phyloP scores from a whole-genome alignment of 2,329 filamentous ascomycete species.

The Pestalotiopsis fici region DNA sequence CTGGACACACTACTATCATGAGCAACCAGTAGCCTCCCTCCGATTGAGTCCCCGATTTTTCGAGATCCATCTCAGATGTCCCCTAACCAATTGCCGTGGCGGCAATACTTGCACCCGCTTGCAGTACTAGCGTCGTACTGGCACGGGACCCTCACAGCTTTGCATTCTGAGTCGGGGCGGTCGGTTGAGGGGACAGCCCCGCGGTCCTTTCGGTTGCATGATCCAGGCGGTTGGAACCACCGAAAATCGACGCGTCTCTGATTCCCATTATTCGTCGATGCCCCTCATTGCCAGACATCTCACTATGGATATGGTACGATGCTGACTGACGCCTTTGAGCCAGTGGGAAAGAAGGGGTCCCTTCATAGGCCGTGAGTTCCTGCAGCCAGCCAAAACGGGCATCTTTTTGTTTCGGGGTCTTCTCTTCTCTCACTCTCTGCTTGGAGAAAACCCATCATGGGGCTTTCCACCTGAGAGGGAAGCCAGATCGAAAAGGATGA shows the following conservation, averaged over 20 bases:
- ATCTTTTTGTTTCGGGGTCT: too few species aligned
- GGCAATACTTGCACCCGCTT: conserved; percentile 4
- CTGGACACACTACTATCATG: not conserved
- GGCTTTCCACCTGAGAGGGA: not conserved
- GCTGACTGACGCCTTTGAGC: not conserved
- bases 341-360: not conserved
- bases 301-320: not conserved
- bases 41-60: not conserved
- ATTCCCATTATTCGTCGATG: not conserved
- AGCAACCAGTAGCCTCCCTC: not conserved
- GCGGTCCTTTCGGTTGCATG: not conserved
- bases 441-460: not conserved
- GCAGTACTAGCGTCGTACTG: not conserved
- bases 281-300: not conserved
- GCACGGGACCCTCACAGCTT: not conserved
- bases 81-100: conserved; percentile 4
- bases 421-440: too few species aligned
- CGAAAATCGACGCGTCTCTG: not conserved
- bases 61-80: not conserved
- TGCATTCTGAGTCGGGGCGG: not conserved
- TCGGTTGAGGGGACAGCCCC: not conserved
- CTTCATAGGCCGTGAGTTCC: not conserved
- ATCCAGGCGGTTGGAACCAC: not conserved
- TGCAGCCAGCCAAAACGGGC: not conserved
- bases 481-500: not conserved